Base-by-base conservation (phyloP, 148 eudicot species). In the Cornus kousa region DNA sequence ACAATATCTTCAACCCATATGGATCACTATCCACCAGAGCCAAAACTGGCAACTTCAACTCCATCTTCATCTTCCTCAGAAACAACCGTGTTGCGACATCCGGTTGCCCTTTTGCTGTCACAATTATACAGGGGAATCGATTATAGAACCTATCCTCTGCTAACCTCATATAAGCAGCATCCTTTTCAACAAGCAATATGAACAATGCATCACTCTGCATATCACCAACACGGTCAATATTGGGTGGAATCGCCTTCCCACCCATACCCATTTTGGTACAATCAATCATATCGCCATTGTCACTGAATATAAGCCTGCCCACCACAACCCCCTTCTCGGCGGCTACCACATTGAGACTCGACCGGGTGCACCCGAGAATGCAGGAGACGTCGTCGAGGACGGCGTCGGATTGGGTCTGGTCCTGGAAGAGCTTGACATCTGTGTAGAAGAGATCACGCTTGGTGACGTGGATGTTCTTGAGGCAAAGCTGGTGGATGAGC, bases 11-110 rank as follows among this genome's bases (percentile, higher is more conserved):
- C 85, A 96, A 78, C 72, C 98, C 98, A 67, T 94, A 96, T 1
- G 97, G 99, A 86, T 96, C 99, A 81, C 97, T 96, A 73, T 96
- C 99, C 62, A 96, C 98, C 74, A 96, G 83, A 0, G 99, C 99
- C 79, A 96, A 79, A 5, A 96, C 98, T 0, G 97, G 99, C 59
- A 96, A 80, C 71, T 91, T 92, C 80, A 96, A 35, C 82, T 96
- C 99, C 83, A 83, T 74, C 84, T 92, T 96, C 92, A 96, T 80
- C 83, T 94, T 96, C 89, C 92, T 91, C 81, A 94, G 70, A 72
- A 96, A 94, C 87, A 92, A 65, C 82, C 98, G 87, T 0, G 99
- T 94, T 0, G 98, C 99, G 12, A 96, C 99, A 83, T 94, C 99
- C 0, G 98, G 98, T 74, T 94, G 99, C 57, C 99, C 99, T 74